Conservation (phyloP, 805 yeast species). For the Saturnispora mendoncae region DNA sequence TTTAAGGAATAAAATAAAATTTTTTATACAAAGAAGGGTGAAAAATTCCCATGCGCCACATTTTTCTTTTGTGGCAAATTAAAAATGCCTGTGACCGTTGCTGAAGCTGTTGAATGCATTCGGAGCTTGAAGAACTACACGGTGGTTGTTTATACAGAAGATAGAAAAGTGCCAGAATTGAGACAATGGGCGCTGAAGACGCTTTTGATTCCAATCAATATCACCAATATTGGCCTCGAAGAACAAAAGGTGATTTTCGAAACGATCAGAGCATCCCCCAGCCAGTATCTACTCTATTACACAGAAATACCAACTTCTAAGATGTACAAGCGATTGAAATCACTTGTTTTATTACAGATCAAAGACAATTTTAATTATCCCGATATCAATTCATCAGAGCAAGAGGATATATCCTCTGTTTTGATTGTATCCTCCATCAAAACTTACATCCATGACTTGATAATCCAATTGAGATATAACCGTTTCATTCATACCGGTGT, state of each 20-base stretch:
- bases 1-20: background rate
- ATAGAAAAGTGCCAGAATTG: background rate
- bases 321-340: conserved; percentile 2
- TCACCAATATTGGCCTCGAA: background rate
- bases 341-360: conserved; percentile 1
- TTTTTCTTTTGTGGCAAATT: background rate
- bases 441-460: conserved; percentile 49
- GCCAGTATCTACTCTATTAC: background rate
- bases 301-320: background rate
- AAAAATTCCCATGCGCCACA: conserved; percentile 2
- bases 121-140: background rate
- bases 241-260: conserved; percentile 6
- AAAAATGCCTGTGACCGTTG: background rate
- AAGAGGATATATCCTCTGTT: background rate
- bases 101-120: conserved; percentile 1
- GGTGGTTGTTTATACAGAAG: background rate
- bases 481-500: conserved; percentile 46
- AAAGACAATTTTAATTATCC: background rate
- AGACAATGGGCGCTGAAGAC: background rate
- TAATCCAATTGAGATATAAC: conserved; percentile 45
- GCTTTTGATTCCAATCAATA: background rate
- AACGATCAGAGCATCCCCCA: conserved; percentile 1
- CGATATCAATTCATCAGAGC: background rate
- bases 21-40: background rate
- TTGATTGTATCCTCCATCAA: conserved; percentile 19